These are phyloP conservation scores for Penicillium longicatenatum DNA, from an alignment of 495 filamentous ascomycete genomes.

Conservation along the genomic window DNA sequence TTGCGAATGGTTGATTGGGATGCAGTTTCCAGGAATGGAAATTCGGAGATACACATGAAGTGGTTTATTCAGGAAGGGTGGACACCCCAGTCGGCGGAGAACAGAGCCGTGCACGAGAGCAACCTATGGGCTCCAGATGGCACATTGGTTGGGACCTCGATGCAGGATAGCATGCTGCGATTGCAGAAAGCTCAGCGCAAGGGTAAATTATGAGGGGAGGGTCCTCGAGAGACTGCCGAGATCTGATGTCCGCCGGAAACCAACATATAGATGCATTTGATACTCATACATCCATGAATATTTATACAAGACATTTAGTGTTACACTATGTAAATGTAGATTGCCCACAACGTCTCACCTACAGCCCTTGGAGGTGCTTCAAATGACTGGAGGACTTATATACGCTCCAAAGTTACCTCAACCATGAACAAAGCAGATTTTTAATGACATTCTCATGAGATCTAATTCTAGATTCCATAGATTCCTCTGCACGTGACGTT, in stretches of 20 bases:
- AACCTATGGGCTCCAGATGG: slow-evolving; percentile 65
- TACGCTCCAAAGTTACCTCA: no score
- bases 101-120: slow-evolving; percentile 61
- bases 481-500: neutral
- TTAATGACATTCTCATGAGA: no score
- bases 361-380: no score
- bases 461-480: no score
- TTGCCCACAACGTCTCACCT: no score
- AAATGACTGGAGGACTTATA: no score
- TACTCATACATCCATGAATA: no score
- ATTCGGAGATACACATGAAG: slow-evolving; percentile 37
- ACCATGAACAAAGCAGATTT: no score
- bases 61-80: slow-evolving; percentile 73
- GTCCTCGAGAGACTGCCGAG: neutral
- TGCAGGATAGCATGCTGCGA: slow-evolving; percentile 61
- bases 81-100: slow-evolving; percentile 56
- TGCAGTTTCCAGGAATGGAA: slow-evolving; percentile 9
- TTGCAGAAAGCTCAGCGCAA: slow-evolving; percentile 17
- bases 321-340: no score
- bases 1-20: slow-evolving; percentile 45
- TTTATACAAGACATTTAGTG: no score
- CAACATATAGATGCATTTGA: neutral
- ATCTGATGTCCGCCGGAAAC: neutral
- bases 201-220: slow-evolving; percentile 29
- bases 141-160: slow-evolving; percentile 61